These are phyloP conservation scores for Bruguiera hainesii DNA, from an alignment of 441 rosid species.

Conservation along the genomic window DNA sequence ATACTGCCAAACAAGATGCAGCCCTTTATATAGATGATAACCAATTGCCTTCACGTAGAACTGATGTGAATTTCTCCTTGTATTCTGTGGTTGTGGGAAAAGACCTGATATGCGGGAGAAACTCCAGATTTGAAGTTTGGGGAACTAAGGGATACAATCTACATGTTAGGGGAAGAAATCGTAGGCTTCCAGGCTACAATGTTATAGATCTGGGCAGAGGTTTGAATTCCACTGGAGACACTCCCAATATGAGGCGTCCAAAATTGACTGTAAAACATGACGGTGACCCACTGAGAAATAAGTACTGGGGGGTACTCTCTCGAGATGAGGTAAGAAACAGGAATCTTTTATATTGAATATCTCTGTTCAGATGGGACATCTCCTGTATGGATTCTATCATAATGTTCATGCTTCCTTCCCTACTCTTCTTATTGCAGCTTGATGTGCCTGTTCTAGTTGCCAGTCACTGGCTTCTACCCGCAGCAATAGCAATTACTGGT, in stretches of 20 bases:
- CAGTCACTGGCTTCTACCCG: conserved; percentile 82
- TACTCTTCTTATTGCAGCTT: conserved; percentile 42
- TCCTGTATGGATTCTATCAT: no score
- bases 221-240: conserved; percentile 46
- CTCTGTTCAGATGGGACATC: neutral
- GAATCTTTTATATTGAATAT: neutral
- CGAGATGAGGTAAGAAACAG: conserved; percentile 65
- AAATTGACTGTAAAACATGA: conserved; percentile 31
- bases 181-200: conserved; percentile 66
- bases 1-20: conserved; percentile 44
- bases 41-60: conserved; percentile 80
- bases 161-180: conserved; percentile 70
- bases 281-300: conserved; percentile 43
- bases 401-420: neutral
- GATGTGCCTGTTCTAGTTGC: conserved; percentile 67
- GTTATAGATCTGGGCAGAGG: conserved; percentile 55
- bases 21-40: conserved; percentile 59
- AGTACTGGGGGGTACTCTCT: conserved; percentile 52
- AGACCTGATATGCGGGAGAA: conserved; percentile 67
- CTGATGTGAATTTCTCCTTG: conserved; percentile 81
- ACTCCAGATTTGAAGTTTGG: conserved; percentile 96
- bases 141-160: conserved; percentile 84
- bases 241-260: conserved; percentile 33
- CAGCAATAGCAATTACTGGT: conserved; percentile 65
- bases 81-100: conserved; percentile 82